A percentile compares a stretch with the other conserved stretches of the same genome.
Conservation (phyloP, 805 yeast genomes). For the Limtongia smithiae region DNA sequence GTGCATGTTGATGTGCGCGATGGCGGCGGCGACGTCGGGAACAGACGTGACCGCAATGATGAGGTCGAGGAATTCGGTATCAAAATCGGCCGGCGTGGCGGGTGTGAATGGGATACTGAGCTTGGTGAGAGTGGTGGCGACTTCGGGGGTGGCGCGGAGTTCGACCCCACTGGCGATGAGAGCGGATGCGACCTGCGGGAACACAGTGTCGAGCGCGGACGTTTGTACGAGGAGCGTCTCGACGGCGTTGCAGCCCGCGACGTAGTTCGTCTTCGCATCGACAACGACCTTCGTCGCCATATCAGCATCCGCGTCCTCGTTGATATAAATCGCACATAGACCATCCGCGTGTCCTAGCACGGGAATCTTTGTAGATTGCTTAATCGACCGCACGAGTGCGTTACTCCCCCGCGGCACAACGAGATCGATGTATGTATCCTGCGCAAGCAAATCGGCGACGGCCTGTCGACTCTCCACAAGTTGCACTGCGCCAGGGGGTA, state of each 20-base stretch:
- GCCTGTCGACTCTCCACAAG: slow-evolving; percentile 85
- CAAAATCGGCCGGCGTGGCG: slow-evolving; percentile 67
- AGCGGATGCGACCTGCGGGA: slow-evolving; percentile 34
- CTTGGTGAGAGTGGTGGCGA: slow-evolving; percentile 29
- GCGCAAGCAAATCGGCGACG: slow-evolving; percentile 75
- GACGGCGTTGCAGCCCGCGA: slow-evolving; percentile 98
- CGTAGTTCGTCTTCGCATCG: slow-evolving; percentile 92
- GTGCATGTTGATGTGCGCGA: slow-evolving; percentile 78
- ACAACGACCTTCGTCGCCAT: slow-evolving; percentile 74
- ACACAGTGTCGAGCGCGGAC: slow-evolving; percentile 40
- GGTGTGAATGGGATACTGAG: slow-evolving; percentile 34
- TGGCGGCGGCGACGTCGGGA: slow-evolving; percentile 62
- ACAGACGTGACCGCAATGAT: slow-evolving; percentile 75
- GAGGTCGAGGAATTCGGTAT: slow-evolving; percentile 75
- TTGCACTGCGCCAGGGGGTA: slow-evolving; percentile 81
- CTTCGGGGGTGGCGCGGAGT: slow-evolving; percentile 60
- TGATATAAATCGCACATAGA: slow-evolving; percentile 83
- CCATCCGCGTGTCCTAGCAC: slow-evolving; percentile 99
- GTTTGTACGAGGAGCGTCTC: slow-evolving; percentile 75
- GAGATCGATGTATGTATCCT: slow-evolving; percentile 86
- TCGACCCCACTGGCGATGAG: slow-evolving; percentile 67
- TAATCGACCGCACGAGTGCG: slow-evolving; percentile 80
- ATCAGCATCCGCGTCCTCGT: slow-evolving; percentile 66
- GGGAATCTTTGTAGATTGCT: slow-evolving; percentile 86
- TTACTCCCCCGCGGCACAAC: slow-evolving; percentile 99